These are phyloP conservation scores for Ophiocordyceps polyrhachis-furcata DNA, from an alignment of 2,329 filamentous ascomycete species.

Conservation along the genomic window DNA sequence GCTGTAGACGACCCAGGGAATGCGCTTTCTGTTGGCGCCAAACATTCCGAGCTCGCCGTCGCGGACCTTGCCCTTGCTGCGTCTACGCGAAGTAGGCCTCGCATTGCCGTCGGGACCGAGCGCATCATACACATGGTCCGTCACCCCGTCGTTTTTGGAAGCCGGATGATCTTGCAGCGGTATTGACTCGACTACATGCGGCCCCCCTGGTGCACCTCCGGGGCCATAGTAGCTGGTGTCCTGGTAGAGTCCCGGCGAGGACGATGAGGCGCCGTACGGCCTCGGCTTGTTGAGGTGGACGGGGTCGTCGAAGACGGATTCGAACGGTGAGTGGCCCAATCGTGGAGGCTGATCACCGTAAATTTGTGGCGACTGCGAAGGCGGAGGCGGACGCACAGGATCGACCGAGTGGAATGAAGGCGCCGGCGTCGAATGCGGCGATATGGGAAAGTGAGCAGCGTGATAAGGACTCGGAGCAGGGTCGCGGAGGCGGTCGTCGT, in stretches of 20 bases:
- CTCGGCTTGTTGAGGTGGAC: slow-evolving; percentile 38
- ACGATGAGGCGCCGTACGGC: slow-evolving; percentile 18
- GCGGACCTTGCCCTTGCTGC: slow-evolving; percentile 26
- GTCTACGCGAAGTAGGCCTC: slow-evolving; percentile 5
- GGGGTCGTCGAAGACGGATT: slow-evolving; percentile 49
- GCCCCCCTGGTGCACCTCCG: slow-evolving; percentile 15
- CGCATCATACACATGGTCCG: slow-evolving; percentile 45
- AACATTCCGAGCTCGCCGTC: slow-evolving; percentile 42
- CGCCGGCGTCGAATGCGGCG: slow-evolving; percentile 18
- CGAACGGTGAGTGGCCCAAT: slow-evolving; percentile 35
- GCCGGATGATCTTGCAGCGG: slow-evolving; percentile 31
- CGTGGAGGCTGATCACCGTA: slow-evolving; percentile 15
- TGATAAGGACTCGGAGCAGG: slow-evolving; percentile 22
- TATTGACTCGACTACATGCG: slow-evolving; percentile 31
- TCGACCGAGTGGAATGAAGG: slow-evolving; percentile 16
- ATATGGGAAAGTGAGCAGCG: slow-evolving; percentile 20
- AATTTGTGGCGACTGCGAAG: slow-evolving; percentile 5
- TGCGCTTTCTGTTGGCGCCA: slow-evolving; percentile 32
- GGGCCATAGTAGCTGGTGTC: slow-evolving; percentile 40
- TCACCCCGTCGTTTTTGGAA: slow-evolving; percentile 22
- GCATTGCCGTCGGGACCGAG: slow-evolving; percentile 14
- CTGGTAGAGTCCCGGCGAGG: slow-evolving; percentile 18
- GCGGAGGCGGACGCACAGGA: slow-evolving; percentile 1
- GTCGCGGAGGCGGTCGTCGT: slow-evolving; percentile 15
- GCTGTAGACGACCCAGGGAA: slow-evolving; percentile 68